Conservation (phyloP, 2,329 filamentous ascomycete species). For the Cytospora piceae region DNA sequence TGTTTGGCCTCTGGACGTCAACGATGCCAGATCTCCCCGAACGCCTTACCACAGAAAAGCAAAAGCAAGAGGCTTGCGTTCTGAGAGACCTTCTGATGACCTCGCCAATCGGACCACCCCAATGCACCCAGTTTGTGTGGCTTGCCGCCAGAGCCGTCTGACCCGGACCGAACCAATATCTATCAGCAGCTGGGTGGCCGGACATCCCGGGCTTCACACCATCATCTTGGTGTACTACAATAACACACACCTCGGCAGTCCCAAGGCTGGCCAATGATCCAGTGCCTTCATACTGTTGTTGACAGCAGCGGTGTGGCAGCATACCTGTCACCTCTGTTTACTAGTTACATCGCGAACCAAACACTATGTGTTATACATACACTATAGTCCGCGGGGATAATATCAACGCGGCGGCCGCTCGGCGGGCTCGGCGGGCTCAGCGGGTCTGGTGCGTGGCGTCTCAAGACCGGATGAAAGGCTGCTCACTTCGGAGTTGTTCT, state of each 20-base stretch:
- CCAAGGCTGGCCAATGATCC: conserved; percentile 15
- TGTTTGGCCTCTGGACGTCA: conserved; percentile 8
- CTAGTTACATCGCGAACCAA: not conserved
- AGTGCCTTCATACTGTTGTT: not conserved
- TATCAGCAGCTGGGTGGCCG: conserved; percentile 4
- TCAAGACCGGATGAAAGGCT: conserved; percentile 3
- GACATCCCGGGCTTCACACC: conserved; percentile 17
- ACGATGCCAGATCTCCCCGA: not conserved
- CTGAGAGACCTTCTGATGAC: conserved; percentile 5
- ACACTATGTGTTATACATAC: not conserved
- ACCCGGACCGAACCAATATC: conserved; percentile 10
- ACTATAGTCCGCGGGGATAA: not conserved
- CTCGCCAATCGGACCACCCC: conserved; percentile 8
- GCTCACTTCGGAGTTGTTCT: not conserved
- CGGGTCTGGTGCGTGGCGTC: conserved; percentile 18
- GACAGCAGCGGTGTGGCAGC: conserved; percentile 8
- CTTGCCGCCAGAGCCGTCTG: not conserved
- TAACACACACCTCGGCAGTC: conserved; percentile 1
- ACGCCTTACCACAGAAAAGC: conserved; percentile 1
- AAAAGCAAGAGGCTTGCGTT: not conserved
- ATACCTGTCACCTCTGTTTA: conserved; percentile 15
- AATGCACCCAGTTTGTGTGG: conserved; percentile 7
- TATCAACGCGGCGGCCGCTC: conserved; percentile 1
- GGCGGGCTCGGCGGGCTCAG: conserved; percentile 19
- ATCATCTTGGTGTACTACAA: conserved; percentile 15